Conservation (phyloP, 2,329 filamentous ascomycete genomes). For the Ophiocordyceps australis region DNA sequence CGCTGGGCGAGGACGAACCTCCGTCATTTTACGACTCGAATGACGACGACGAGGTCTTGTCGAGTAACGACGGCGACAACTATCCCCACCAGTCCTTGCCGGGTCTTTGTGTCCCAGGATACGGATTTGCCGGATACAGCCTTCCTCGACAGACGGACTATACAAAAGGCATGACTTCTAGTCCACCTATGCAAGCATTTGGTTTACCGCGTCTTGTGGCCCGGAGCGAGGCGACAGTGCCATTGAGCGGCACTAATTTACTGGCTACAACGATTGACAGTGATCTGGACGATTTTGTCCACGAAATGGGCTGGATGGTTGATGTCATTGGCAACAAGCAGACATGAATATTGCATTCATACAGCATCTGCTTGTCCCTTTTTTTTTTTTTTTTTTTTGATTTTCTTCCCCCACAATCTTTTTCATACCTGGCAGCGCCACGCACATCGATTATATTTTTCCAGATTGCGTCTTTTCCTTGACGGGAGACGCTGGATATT, state of each 20-base stretch:
- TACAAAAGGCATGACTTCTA: conserved; percentile 3
- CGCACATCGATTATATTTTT: too few relatives aligned
- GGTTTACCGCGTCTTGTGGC: conserved; percentile 9
- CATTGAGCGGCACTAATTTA: conserved; percentile 8
- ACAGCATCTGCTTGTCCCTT: too few relatives aligned
- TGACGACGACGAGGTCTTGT: conserved; percentile 20
- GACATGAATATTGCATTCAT: conserved; percentile 3
- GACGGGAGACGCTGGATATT: too few relatives aligned
- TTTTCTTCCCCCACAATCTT: background rate
- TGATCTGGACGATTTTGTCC: conserved; percentile 20
- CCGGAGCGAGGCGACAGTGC: conserved; percentile 4
- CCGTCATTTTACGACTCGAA: conserved; percentile 28
- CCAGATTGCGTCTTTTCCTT: too few relatives aligned
- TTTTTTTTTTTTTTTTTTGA: background rate
- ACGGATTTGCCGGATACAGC: conserved; percentile 21
- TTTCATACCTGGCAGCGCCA: too few relatives aligned
- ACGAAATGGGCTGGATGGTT: conserved; percentile 33
- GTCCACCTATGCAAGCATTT: conserved; percentile 3
- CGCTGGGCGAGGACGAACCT: conserved; percentile 19
- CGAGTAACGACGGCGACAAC: conserved; percentile 17
- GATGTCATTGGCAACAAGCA: conserved; percentile 21
- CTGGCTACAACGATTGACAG: conserved; percentile 16
- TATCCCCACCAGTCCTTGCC: conserved; percentile 8
- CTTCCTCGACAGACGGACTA: conserved; percentile 18
- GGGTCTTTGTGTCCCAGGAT: conserved; percentile 3